Conservation (phyloP, 192 early-diverging fungal genomes). For the Phycomyces blakesleeanus region DNA sequence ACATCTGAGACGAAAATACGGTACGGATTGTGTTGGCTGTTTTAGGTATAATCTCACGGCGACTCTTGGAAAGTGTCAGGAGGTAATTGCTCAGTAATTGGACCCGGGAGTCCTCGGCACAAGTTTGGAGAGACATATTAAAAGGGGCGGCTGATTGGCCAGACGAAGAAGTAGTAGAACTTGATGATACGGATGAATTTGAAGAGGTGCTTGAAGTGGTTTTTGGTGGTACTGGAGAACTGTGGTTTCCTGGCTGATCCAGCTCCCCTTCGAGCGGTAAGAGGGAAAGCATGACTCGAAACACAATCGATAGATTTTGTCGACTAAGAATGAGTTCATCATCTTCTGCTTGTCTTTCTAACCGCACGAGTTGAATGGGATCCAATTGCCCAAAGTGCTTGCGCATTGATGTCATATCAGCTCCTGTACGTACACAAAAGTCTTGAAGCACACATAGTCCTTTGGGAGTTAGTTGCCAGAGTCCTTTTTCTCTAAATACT, state of each 20-base stretch:
- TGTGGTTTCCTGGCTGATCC: not conserved
- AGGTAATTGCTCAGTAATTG: slow-evolving; percentile 9
- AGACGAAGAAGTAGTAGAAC: slow-evolving; percentile 11
- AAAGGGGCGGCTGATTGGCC: slow-evolving; percentile 3
- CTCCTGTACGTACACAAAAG: slow-evolving; percentile 27
- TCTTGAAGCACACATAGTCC: slow-evolving; percentile 43
- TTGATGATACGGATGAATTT: not conserved
- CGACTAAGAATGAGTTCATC: slow-evolving; percentile 39
- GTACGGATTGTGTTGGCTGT: slow-evolving; percentile 6
- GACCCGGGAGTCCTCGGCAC: slow-evolving; percentile 4
- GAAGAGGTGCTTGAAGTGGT: not conserved
- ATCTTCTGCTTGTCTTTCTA: slow-evolving; percentile 46
- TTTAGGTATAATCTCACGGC: slow-evolving; percentile 1
- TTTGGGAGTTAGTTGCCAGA: slow-evolving; percentile 48
- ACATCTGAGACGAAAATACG: slow-evolving; percentile 16
- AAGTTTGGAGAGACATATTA: slow-evolving; percentile 5
- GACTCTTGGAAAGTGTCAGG: not conserved
- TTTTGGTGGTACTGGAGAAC: not conserved
- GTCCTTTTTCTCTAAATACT: slow-evolving; percentile 32
- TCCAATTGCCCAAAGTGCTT: slow-evolving; percentile 16
- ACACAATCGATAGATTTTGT: slow-evolving; percentile 35
- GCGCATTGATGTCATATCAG: slow-evolving; percentile 13
- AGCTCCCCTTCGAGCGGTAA: slow-evolving; percentile 31
- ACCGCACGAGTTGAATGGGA: slow-evolving; percentile 28
- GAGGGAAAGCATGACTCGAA: slow-evolving; percentile 40